Evolutionary conservation across 495 filamentous ascomycete genomes (phyloP).

Genomic region (Penicillium cataractarum): DNA sequence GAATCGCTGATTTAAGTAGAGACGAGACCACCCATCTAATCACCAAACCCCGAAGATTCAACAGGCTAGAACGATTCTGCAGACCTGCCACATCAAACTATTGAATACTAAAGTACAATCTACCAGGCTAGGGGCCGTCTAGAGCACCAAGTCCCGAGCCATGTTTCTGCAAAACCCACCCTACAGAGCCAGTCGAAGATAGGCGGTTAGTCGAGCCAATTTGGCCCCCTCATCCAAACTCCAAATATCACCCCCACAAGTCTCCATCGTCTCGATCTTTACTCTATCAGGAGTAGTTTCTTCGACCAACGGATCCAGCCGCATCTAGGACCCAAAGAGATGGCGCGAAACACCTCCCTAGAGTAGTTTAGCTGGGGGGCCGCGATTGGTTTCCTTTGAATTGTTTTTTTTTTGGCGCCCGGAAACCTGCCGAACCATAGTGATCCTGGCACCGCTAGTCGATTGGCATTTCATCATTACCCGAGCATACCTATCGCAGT

Average conservation of each 20-base stretch:
- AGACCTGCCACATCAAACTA: background rate
- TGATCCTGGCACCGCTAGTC: background rate
- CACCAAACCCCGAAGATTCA: background rate
- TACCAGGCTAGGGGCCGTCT: background rate
- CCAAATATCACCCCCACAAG: background rate
- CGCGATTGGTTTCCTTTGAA: background rate
- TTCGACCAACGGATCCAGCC: background rate
- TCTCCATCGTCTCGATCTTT: background rate
- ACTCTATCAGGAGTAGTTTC: background rate
- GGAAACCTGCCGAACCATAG: background rate
- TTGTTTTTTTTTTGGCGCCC: background rate
- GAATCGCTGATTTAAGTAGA: background rate
- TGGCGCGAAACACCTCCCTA: background rate
- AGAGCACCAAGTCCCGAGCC: background rate
- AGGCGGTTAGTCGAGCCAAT: background rate
- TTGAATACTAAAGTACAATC: background rate
- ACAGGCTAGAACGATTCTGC: no score
- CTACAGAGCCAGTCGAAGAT: background rate
- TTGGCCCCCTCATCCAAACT: background rate
- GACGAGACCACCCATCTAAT: background rate
- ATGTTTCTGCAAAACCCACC: background rate
- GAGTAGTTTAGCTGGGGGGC: background rate
- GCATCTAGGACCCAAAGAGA: background rate
- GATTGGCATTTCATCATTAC: background rate
- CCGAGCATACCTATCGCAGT: background rate